phyloP scores from a whole-genome alignment of 2,329 filamentous ascomycete genomes.

The Macrophomina pseudophaseolina region DNA sequence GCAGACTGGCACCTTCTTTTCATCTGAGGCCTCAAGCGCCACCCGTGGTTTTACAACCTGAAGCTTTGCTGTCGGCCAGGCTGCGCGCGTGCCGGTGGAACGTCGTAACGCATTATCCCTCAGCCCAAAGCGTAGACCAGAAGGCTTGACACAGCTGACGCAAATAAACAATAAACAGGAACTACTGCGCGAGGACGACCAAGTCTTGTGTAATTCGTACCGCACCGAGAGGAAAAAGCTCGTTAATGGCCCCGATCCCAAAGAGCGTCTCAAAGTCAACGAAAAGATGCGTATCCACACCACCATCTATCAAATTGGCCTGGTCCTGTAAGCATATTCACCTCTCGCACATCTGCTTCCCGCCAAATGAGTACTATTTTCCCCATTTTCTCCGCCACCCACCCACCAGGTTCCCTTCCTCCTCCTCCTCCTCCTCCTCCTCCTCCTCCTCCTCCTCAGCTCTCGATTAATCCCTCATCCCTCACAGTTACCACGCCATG shows the following conservation, averaged over 20 bases:
- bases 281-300: background rate
- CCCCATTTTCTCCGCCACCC: too few relatives aligned
- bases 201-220: background rate
- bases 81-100: too few relatives aligned
- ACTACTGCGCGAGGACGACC: background rate
- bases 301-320: conserved; percentile 4
- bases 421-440: background rate
- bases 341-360: background rate
- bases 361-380: background rate
- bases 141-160: background rate
- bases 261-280: background rate
- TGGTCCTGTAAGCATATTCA: background rate
- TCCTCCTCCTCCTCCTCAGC: background rate
- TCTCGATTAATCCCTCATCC: background rate
- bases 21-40: too few relatives aligned
- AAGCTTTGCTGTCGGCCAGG: too few relatives aligned
- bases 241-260: background rate
- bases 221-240: background rate
- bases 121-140: too few relatives aligned
- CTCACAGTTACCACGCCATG: background rate
- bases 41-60: too few relatives aligned
- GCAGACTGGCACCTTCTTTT: too few relatives aligned
- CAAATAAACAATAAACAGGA: background rate
- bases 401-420: too few relatives aligned
- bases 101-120: too few relatives aligned